A percentile compares a stretch with the other conserved stretches of the same genome.
These are phyloP conservation scores for Caryopteris hybrid DNA, from an alignment of 305 asterid genomes.

Conservation along the genomic window DNA sequence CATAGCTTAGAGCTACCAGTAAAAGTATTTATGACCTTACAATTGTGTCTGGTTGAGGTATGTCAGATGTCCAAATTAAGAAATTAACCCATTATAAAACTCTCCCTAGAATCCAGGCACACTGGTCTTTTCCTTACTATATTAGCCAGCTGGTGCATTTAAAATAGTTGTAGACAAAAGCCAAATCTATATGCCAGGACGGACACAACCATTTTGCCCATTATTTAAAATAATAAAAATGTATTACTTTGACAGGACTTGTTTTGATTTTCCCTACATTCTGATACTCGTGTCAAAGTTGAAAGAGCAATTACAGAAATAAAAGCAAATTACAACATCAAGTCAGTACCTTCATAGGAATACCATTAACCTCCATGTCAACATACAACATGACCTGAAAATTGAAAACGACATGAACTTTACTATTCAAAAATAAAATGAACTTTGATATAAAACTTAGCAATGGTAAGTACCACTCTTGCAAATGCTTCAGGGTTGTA, in stretches of 20 bases:
- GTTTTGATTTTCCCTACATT: background rate
- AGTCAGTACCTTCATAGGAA: slow-evolving; percentile 75
- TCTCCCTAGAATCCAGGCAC: background rate
- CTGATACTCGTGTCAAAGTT: background rate
- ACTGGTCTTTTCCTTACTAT: background rate
- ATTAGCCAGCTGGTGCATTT: background rate
- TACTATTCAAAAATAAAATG: slow-evolving; percentile 1
- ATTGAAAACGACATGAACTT: background rate
- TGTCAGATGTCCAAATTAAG: background rate
- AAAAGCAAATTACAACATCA: slow-evolving; percentile 11
- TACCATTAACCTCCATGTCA: slow-evolving; percentile 98
- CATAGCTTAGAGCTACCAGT: background rate
- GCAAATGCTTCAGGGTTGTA: slow-evolving; percentile 97
- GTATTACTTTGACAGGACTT: slow-evolving; percentile 1
- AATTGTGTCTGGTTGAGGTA: background rate
- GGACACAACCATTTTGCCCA: background rate
- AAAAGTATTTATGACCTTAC: slow-evolving; percentile 1
- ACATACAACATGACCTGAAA: slow-evolving; percentile 93
- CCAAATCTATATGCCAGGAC: background rate
- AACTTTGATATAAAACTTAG: background rate
- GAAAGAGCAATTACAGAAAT: slow-evolving; percentile 7
- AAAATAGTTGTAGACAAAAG: background rate
- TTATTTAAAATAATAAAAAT: too few relatives aligned
- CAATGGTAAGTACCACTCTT: slow-evolving; percentile 67
- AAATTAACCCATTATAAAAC: slow-evolving; percentile 4